Base-by-base conservation (phyloP, 2,329 filamentous ascomycete species). In the Paecilomyces niveus region DNA sequence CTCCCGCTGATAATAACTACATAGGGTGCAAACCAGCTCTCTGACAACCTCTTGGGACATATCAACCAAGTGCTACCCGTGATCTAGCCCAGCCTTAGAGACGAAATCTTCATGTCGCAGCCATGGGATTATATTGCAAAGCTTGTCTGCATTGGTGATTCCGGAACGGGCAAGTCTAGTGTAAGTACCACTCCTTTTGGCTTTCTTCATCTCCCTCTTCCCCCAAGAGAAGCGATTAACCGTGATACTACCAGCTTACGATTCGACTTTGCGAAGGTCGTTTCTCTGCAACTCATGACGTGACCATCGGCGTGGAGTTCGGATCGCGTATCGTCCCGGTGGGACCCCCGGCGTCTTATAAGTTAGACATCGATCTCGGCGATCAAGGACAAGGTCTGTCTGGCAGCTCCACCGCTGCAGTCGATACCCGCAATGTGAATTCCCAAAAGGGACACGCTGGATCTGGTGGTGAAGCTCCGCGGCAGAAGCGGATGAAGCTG, bases 41-140 rank as follows among this genome's bases (percentile, higher is more conserved):
- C 39, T 18, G 39, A 9, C n/a, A 7, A n/a, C 39, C n/a, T 13
- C 8, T 45, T 13, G 13, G n/a, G 35, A 45, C 18, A 45, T 45
- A 45, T 45, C 39, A 45, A 39, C n/a, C 13, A 39, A 15, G 35
- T 13, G 13, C 49, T 13, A 24, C 11, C 3, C 3, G n/a, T 6
- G 7, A 22, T 52, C 24, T 15, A 52, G 8, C 26, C 21, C 50
- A 52, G 21, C 21, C 49, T 15, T 7, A 50, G 45, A 33, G 45
- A 50, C 45, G 3, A 9, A 18, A 52, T 71, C 70, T 71, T 70
- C 69, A 77, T 77, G 75, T 76, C 74, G 72, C 72, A 75, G 68
- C 88, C 91, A 76, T 97, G 93, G 93, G 92, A 97, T 80, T 97
- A 95, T 81, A 99, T 97, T 73, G 92, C 93, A 75, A 99, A 99